Evolutionary conservation across 1,284 basidiomycete genomes (phyloP), one percentile per base, ranked within the genome.

Genomic region (Boletus smithii): DNA sequence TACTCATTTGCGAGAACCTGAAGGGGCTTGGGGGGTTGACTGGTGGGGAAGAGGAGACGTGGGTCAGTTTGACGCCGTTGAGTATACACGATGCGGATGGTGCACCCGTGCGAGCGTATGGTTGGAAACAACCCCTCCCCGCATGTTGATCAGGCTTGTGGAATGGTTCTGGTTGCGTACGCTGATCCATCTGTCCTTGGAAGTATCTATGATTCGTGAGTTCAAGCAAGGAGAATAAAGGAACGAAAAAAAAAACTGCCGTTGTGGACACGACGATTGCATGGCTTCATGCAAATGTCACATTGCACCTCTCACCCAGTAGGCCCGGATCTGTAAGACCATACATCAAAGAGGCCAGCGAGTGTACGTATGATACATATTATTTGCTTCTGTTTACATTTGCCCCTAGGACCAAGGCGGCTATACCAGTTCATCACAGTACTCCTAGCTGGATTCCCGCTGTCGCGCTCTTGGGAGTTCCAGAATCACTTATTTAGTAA

Each of bases 1-100:
- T 74, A 1, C 56, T 85, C 8, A 81, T 88, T 47, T 82, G 75
- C n/a, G 85, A 87, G 68, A 88, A 87, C 50, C 54, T 88, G 54
- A 76, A 6, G 71, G 23, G 80, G 76, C 55, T 61, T 81, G 51
- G 70, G 68, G 17, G 34, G 41, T 55, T 59, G 18, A 62, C 80
- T 5, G 26, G 11, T 3, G 38, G 27, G 11, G 49, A 43, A 13
- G 56, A 23, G 20, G 66, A 72, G 11, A 73, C 72, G 51, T 69
- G 74, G 46, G 74, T 83, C 18, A 78, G 72, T 48, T 56, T 86
- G 34, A 62, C 77, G 14, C 85, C 84, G 0, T 63, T 88, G 46
- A 79, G 73, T 43, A 50, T 88, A 16, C 64, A 66, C 6, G 75
- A 71, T 1, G 70, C 74, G n/a, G 85, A 88, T 57, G 85, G 80